phyloP scores from a whole-genome alignment of 176 grass and related monocot genomes.

The Bolboschoenus planiculmis region DNA sequence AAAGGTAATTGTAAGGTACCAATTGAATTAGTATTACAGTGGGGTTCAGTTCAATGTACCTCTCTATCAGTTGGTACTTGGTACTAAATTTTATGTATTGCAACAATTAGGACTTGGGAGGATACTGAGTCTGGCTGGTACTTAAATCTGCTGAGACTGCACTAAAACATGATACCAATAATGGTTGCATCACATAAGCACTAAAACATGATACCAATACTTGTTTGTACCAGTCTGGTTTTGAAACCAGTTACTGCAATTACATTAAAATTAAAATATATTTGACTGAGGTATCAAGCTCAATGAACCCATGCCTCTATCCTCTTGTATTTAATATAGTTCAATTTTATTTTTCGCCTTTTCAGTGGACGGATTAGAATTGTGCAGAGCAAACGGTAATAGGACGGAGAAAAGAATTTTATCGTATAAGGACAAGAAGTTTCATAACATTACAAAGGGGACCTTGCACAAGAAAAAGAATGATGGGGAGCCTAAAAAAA shows the following conservation, averaged over 20 bases:
- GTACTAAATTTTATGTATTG: too few relatives aligned
- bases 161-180: background rate
- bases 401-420: constrained; percentile 32
- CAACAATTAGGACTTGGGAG: too few relatives aligned
- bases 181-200: background rate
- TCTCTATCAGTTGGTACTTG: background rate
- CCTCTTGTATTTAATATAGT: background rate
- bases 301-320: background rate
- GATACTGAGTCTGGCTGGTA: background rate
- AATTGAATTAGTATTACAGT: background rate
- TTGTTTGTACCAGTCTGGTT: background rate
- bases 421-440: constrained; percentile 22
- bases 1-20: constrained; percentile 39
- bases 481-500: constrained; percentile 30
- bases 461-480: constrained; percentile 23
- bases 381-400: constrained; percentile 55
- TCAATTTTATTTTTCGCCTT: constrained; percentile 11
- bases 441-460: background rate
- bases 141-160: background rate
- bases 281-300: too few relatives aligned
- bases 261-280: too few relatives aligned
- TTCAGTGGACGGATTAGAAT: constrained; percentile 62
- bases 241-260: background rate
- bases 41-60: background rate
- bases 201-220: background rate